A percentile compares a stretch with the other conserved stretches of the same genome.
phyloP scores from a whole-genome alignment of 345 rosid species.

The Gossypium ekmanianum region DNA sequence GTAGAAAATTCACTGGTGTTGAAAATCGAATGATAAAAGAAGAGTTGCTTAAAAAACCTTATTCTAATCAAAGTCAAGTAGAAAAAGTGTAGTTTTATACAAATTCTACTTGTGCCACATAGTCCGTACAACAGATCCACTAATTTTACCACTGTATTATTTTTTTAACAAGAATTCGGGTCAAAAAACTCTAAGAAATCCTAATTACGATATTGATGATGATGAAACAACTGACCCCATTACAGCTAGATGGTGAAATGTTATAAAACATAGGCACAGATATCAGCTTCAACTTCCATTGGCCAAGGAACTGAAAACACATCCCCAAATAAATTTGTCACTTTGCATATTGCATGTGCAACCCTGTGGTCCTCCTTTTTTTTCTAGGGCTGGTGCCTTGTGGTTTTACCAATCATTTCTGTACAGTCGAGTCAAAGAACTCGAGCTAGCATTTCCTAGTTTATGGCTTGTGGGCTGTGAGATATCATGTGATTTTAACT shows the following conservation, averaged over 20 bases:
- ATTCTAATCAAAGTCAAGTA: too few species aligned
- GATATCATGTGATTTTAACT: slow-evolving; percentile 2
- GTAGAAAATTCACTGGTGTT: too few species aligned
- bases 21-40: too few species aligned
- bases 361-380: background rate
- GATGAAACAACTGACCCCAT: slow-evolving; percentile 1
- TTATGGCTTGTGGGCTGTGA: background rate
- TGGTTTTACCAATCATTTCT: background rate
- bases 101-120: too few species aligned
- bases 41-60: too few species aligned
- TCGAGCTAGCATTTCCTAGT: background rate
- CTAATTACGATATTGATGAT: too few species aligned
- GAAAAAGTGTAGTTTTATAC: too few species aligned
- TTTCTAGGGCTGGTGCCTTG: background rate
- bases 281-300: background rate
- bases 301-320: background rate
- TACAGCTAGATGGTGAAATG: slow-evolving; percentile 7
- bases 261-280: background rate
- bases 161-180: too few species aligned
- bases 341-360: background rate
- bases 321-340: background rate
- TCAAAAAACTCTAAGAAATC: too few species aligned
- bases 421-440: background rate
- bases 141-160: too few species aligned
- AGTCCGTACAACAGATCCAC: too few species aligned